Evolutionary conservation across 495 filamentous ascomycete genomes (phyloP).

Genomic region (Sporormia fimetaria): DNA sequence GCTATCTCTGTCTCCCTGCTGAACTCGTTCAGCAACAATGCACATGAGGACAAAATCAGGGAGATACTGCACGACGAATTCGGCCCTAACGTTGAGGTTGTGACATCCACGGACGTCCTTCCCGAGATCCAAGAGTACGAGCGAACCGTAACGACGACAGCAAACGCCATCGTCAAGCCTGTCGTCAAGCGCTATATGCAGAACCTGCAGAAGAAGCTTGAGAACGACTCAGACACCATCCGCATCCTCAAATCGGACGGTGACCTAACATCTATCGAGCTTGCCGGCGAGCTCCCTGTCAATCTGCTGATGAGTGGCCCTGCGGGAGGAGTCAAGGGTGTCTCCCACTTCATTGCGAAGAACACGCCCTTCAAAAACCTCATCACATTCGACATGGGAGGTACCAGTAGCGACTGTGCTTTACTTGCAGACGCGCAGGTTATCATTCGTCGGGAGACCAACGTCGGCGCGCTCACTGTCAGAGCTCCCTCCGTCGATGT

Average conservation of each 20-base stretch:
- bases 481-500: conserved; percentile 41
- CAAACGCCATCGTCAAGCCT: conserved; percentile 42
- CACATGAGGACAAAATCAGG: conserved; percentile 35
- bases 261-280: conserved; percentile 36
- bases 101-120: conserved; percentile 38
- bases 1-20: conserved; percentile 40
- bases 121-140: conserved; percentile 44
- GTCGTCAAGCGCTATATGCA: conserved; percentile 38
- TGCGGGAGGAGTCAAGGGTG: conserved; percentile 39
- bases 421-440: conserved; percentile 38
- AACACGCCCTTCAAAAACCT: conserved; percentile 40
- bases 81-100: conserved; percentile 30
- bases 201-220: conserved; percentile 33
- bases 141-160: conserved; percentile 41
- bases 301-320: conserved; percentile 40
- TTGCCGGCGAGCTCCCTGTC: conserved; percentile 39
- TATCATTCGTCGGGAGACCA: conserved; percentile 39
- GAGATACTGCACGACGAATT: conserved; percentile 35
- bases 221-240: conserved; percentile 34
- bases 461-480: conserved; percentile 38
- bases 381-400: conserved; percentile 44
- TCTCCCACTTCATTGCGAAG: conserved; percentile 38
- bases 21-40: conserved; percentile 38
- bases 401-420: conserved; percentile 41
- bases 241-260: conserved; percentile 43